Percentiles rank a stretch among this genome's conserved stretches.
These are phyloP conservation scores for Globisporangium apiculatum DNA, from an alignment of 352 stramenopile genomes.

Conservation along the genomic window DNA sequence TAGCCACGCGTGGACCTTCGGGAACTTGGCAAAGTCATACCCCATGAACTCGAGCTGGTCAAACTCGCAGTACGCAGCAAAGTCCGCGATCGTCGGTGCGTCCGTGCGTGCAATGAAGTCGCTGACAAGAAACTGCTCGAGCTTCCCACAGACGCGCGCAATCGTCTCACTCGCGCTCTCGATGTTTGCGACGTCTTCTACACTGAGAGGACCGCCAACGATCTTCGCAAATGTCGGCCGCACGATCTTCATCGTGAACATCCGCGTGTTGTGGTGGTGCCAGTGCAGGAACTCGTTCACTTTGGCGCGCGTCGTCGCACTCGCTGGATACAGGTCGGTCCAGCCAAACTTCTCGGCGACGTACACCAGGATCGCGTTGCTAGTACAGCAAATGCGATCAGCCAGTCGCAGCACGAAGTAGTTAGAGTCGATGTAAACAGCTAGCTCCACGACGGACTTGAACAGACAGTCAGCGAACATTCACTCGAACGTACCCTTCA, in stretches of 20 bases:
- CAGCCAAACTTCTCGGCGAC: conserved; percentile 44
- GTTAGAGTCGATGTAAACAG: neutral
- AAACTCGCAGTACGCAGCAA: conserved; percentile 48
- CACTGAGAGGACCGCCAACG: conserved; percentile 20
- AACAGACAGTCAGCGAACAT: too few species aligned
- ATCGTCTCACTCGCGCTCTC: conserved; percentile 30
- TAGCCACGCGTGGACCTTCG: conserved; percentile 43
- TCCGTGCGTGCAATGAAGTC: conserved; percentile 42
- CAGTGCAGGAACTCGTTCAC: conserved; percentile 65
- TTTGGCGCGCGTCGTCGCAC: conserved; percentile 39
- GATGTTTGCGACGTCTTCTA: conserved; percentile 26
- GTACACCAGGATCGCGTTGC: conserved; percentile 42
- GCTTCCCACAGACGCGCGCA: conserved; percentile 20
- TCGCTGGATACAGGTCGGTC: conserved; percentile 45
- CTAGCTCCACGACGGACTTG: too few species aligned
- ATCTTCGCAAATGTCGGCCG: conserved; percentile 24
- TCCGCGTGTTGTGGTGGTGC: conserved; percentile 53
- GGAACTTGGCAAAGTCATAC: conserved; percentile 46
- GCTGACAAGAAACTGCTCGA: conserved; percentile 44
- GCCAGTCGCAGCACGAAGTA: too few species aligned
- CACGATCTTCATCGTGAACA: conserved; percentile 42
- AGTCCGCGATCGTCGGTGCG: conserved; percentile 55
- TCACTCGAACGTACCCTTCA: conserved; percentile 20
- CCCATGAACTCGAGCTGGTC: conserved; percentile 56
- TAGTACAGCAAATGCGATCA: too few species aligned